phyloP scores from a whole-genome alignment of 2,329 filamentous ascomycete species.

The Trichoderma pleuroti region DNA sequence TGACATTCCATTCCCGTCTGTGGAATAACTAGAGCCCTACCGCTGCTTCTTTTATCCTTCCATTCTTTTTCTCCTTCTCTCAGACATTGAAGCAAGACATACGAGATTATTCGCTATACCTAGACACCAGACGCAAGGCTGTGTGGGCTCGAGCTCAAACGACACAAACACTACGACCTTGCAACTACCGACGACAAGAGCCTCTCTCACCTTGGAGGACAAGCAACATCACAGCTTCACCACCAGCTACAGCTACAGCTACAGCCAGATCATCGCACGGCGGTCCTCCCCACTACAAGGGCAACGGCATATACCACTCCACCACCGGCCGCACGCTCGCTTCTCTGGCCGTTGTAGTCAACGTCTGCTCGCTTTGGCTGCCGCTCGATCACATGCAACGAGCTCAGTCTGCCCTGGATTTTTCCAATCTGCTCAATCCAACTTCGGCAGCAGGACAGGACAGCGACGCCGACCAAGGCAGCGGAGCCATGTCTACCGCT shows the following conservation, averaged over 20 bases:
- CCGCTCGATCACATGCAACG: slow-evolving; percentile 65
- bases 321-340: slow-evolving; percentile 6
- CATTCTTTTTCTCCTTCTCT: not conserved
- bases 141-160: no score
- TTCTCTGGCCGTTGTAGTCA: not conserved
- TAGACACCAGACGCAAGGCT: no score
- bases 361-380: not conserved
- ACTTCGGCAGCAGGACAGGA: slow-evolving; percentile 27
- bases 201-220: not conserved
- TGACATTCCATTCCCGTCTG: not conserved
- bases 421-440: slow-evolving; percentile 71
- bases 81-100: not conserved
- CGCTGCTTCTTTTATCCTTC: not conserved
- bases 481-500: slow-evolving; percentile 47
- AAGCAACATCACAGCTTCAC: not conserved
- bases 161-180: no score
- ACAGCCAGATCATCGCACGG: not conserved
- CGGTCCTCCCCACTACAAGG: not conserved
- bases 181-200: slow-evolving; percentile 7
- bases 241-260: not conserved
- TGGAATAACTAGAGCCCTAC: not conserved
- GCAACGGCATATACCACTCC: not conserved
- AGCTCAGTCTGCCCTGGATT: slow-evolving; percentile 69
- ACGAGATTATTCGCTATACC: no score
- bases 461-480: slow-evolving; percentile 30